Evolutionary conservation across 805 yeast species (phyloP).

Genomic region (Myxozyma vanderwaltii): DNA sequence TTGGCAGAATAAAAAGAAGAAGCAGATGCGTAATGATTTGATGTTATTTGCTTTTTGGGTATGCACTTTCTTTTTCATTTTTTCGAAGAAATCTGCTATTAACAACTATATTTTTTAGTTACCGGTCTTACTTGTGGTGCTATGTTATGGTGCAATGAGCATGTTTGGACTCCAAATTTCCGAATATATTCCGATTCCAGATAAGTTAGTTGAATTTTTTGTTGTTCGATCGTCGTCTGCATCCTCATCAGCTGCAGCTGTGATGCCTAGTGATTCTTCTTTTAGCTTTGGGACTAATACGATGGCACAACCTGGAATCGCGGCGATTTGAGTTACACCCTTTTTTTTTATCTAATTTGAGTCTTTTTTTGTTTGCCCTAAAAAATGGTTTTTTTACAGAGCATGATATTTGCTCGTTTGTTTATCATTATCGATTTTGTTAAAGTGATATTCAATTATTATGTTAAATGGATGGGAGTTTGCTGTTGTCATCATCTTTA

Average conservation of each 20-base stretch:
- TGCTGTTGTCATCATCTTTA: no score
- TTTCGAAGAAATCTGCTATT: background rate
- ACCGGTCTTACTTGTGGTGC: slow-evolving; percentile 28
- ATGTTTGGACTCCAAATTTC: slow-evolving; percentile 26
- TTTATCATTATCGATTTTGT: no score
- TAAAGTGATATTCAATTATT: no score
- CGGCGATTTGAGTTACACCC: background rate
- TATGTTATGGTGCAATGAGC: slow-evolving; percentile 27
- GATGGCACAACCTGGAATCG: background rate
- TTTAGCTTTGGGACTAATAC: background rate
- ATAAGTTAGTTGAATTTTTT: slow-evolving; percentile 27
- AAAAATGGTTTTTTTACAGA: no score
- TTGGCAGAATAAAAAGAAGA: slow-evolving; percentile 32
- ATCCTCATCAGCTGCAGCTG: background rate
- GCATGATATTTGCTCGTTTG: background rate
- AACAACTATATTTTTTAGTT: slow-evolving; percentile 7
- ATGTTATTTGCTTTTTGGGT: slow-evolving; percentile 39
- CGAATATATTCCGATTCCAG: slow-evolving; percentile 29
- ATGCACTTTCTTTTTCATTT: slow-evolving; percentile 6
- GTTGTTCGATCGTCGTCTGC: slow-evolving; percentile 8
- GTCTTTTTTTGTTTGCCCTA: background rate
- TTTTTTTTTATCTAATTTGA: background rate
- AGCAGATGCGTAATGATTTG: slow-evolving; percentile 34
- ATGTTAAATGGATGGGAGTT: no score
- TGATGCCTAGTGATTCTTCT: background rate